Evolutionary conservation across 306 rosid genomes (phyloP), one percentile per base, ranked within the genome.

Genomic region (Glycine soja): DNA sequence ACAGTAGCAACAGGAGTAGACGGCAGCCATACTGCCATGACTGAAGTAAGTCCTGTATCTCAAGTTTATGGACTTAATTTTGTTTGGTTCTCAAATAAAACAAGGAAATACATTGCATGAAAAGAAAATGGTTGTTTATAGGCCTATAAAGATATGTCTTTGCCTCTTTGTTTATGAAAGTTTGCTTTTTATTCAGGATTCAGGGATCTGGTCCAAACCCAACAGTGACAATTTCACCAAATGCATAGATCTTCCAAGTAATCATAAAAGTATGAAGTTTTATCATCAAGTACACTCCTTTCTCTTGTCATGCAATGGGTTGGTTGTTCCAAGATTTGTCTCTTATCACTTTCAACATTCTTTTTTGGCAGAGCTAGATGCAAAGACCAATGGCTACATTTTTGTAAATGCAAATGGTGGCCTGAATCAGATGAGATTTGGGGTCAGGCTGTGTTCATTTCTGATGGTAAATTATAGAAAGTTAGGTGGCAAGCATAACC

Each of bases 341-440:
- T 78, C 81, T 56, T 77, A 79, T 77, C 13, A 85, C 78, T 70
- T 59, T 14, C 65, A 54, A 56, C 45, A 38, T 83, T 54, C 47
- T 34, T 58, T 80, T 56, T 69, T 82, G 75, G 68, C 91, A 93
- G 99, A 72, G 82, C 87, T 82, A 56, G 92, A 92, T 81, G 80
- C 68, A 7, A 90, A 90, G 90, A 92, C 87, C 79, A 93, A 90
- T 53, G 99, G 98, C 34, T 95, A 90, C 87, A 85, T 95, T 87
- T 90, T 95, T 76, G 83, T 92, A 75, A 95, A 93, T 89, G 99
- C 98, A 18, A 95, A 95, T 14, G 99, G 99, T n/a, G 99, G 99
- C 81, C 82, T 95, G 90, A 95, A 95, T 87, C 99, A 95, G 94
- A 95, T 95, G 99, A 95, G 99, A 90, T 95, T 95, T 91, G 99